phyloP scores from a whole-genome alignment of 352 stramenopile species.

The Phytophthora litchii region DNA sequence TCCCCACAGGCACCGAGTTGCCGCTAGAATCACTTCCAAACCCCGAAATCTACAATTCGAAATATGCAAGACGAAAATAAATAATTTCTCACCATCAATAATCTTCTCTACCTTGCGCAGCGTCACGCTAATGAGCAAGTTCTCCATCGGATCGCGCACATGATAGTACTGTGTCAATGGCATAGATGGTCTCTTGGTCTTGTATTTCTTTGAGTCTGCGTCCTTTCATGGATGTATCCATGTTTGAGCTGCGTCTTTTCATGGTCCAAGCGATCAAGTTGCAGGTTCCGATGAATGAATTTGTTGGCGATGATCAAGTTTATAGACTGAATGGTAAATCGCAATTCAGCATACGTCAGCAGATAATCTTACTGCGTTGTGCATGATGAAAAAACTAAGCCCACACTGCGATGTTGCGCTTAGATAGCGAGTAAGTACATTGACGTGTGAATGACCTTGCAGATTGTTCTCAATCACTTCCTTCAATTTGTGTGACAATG shows the following conservation, averaged over 20 bases:
- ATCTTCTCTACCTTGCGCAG: constrained; percentile 57
- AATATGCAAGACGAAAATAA: background rate
- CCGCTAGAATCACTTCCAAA: constrained; percentile 11
- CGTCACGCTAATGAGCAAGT: constrained; percentile 58
- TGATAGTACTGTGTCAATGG: constrained; percentile 66
- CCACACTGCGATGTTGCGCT: background rate
- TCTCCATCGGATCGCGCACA: constrained; percentile 77
- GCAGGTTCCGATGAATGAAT: constrained; percentile 10
- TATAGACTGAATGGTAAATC: background rate
- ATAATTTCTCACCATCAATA: background rate
- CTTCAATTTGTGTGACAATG: background rate
- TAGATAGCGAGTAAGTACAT: constrained; percentile 10
- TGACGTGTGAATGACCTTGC: background rate
- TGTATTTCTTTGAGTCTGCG: background rate
- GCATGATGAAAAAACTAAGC: background rate
- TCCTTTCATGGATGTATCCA: constrained; percentile 23
- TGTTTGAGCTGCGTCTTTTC: constrained; percentile 25
- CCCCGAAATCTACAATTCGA: constrained; percentile 25
- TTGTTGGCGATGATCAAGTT: constrained; percentile 4
- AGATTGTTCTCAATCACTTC: background rate
- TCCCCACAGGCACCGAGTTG: constrained; percentile 30
- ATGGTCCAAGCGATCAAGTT: constrained; percentile 2
- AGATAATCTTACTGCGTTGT: background rate
- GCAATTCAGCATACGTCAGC: background rate
- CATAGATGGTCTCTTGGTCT: constrained; percentile 21